Evolutionary conservation across 495 filamentous ascomycete genomes (phyloP).

Genomic region (Aspergillus incahuasiensis): DNA sequence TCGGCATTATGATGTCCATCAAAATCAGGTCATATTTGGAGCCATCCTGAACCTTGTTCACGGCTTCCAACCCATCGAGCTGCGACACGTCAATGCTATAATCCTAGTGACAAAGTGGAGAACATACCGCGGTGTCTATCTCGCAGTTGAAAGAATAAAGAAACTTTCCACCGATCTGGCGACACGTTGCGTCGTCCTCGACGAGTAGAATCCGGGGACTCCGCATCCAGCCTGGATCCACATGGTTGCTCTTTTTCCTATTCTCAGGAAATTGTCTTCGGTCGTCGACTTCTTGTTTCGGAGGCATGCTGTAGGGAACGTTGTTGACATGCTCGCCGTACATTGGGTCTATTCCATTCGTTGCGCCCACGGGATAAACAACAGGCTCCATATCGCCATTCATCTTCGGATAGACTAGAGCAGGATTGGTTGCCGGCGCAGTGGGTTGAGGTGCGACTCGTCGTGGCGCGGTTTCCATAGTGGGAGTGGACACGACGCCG

Average conservation of each 20-base stretch:
- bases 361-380: conserved; percentile 86
- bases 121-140: conserved; percentile 86
- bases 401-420: conserved; percentile 50
- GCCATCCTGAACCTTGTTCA: conserved; percentile 80
- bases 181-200: conserved; percentile 92
- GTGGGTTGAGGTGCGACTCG: conserved; percentile 39
- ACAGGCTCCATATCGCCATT: conserved; percentile 68
- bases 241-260: conserved; percentile 62
- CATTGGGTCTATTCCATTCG: conserved; percentile 89
- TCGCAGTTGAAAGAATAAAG: conserved; percentile 80
- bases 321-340: conserved; percentile 91
- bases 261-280: conserved; percentile 47
- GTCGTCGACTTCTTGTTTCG: conserved; percentile 53
- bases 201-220: conserved; percentile 86
- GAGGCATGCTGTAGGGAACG: conserved; percentile 74
- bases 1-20: conserved; percentile 99
- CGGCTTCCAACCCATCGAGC: conserved; percentile 88
- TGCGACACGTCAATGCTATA: conserved; percentile 32
- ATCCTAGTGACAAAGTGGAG: conserved; percentile 30
- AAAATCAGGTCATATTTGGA: conserved; percentile 88
- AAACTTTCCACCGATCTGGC: conserved; percentile 92
- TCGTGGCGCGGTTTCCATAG: conserved; percentile 36
- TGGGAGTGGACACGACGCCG: conserved; percentile 40
- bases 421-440: conserved; percentile 47
- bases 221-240: conserved; percentile 76